Percentiles rank a stretch among this genome's conserved stretches.
Evolutionary conservation across 2,329 filamentous ascomycete genomes (phyloP).

Genomic region (Penicillium fuscoglaucum): DNA sequence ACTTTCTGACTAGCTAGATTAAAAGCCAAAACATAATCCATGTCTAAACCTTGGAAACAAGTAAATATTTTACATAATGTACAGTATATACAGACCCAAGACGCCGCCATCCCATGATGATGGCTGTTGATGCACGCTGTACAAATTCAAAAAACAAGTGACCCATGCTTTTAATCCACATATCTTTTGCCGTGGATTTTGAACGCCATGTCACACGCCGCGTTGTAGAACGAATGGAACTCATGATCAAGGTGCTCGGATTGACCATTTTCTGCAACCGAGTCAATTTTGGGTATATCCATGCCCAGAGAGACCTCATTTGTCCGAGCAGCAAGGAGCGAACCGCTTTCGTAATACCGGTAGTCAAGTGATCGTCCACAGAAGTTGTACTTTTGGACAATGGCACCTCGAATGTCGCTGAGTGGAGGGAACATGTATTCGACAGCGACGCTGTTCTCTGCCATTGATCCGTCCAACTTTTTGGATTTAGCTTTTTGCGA

Average conservation of each 20-base stretch:
- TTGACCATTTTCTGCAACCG: slow-evolving; percentile 3
- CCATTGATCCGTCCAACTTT: not conserved
- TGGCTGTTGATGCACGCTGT: slow-evolving; percentile 7
- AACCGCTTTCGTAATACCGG: slow-evolving; percentile 35
- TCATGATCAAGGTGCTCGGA: slow-evolving; percentile 20
- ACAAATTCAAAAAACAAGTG: slow-evolving; percentile 7
- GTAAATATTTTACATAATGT: slow-evolving; percentile 15
- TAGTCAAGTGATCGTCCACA: slow-evolving; percentile 35
- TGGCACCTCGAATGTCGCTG: slow-evolving; percentile 30
- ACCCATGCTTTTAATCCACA: slow-evolving; percentile 1
- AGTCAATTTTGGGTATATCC: slow-evolving; percentile 17
- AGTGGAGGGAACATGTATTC: slow-evolving; percentile 41
- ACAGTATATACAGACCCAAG: slow-evolving; percentile 8
- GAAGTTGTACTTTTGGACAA: slow-evolving; percentile 36
- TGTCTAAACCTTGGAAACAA: not conserved
- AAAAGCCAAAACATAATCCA: not conserved
- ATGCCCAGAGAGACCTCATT: slow-evolving; percentile 37
- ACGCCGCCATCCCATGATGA: slow-evolving; percentile 4
- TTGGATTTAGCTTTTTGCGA: not conserved
- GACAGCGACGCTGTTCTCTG: slow-evolving; percentile 21
- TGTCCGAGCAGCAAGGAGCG: slow-evolving; percentile 30
- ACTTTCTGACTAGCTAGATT: not conserved
- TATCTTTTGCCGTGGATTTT: slow-evolving; percentile 26
- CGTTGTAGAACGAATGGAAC: slow-evolving; percentile 40
- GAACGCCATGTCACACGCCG: slow-evolving; percentile 42